Evolutionary conservation across 345 rosid genomes (phyloP), one percentile per base, ranked within the genome.

Genomic region (Corchorus capsularis): DNA sequence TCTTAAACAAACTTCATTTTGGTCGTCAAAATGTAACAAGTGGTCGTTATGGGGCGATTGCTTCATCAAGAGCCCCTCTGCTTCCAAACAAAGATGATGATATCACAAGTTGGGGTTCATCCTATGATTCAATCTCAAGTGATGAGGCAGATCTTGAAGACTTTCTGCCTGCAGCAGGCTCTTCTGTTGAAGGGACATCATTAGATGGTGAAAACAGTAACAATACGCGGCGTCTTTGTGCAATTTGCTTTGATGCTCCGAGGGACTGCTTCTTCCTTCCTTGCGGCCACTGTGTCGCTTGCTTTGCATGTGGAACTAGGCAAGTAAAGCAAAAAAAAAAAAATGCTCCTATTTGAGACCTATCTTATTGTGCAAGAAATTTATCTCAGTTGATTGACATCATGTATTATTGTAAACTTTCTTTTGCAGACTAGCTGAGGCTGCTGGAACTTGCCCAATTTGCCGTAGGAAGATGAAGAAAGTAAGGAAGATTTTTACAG

Each of bases 251-350:
- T 78, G 99, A 96, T 83, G 99, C 97, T 69, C 97, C 97, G 8
- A 92, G 99, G 82, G 98, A 91, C 80, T 94, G 99, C 84, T 96
- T 94, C 84, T 96, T 96, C 85, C 98, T 96, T 86, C 97, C 97
- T 16, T 96, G 99, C 76, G 99, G 99, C 53, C 98, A 94, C 78
- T 96, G 97, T 69, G 90, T 94, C 34, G 89, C 99, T 78, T 96
- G 97, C 82, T 94, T 86, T 80, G 94, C 80, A 8, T 96, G 99
- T 64, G 98, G 98, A 81, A 85, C 93, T 60, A 89, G 98, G 99
- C 94, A 92, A 75, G 16, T 46, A 39, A 27, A 27, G 1, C n/a
- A 27, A 27, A 27, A 27, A 27, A 27, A 27, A 27, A 27, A 27
- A 27, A 27, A 3, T 59, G 49, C 50, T 37, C 5, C 37, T 41